phyloP scores from a whole-genome alignment of 2,329 filamentous ascomycete genomes.

The Botrytis hyacinthi region DNA sequence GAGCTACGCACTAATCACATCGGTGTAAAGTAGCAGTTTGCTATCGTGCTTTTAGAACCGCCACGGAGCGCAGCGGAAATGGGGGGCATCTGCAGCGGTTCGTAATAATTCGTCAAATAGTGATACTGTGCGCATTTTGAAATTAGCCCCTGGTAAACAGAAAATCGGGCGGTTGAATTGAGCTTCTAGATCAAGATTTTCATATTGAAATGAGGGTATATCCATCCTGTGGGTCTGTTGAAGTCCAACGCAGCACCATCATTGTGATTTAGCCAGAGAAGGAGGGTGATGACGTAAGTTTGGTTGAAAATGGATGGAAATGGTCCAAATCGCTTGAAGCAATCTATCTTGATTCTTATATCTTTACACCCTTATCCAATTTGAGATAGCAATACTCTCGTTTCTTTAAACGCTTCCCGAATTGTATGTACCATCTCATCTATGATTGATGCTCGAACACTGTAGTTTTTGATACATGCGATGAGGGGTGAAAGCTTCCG shows the following conservation, averaged over 20 bases:
- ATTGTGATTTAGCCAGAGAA: background rate
- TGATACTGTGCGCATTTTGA: background rate
- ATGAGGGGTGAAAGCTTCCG: background rate
- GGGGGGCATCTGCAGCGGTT: background rate
- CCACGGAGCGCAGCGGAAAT: background rate
- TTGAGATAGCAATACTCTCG: background rate
- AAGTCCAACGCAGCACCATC: background rate
- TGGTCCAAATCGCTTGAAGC: background rate
- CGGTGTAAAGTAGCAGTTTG: background rate
- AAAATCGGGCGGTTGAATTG: background rate
- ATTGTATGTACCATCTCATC: background rate
- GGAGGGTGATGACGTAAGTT: rapidly evolving
- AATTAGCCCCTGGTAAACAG: background rate
- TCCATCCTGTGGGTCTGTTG: rapidly evolving
- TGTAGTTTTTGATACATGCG: background rate
- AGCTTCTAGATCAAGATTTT: background rate
- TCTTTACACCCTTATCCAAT: rapidly evolving
- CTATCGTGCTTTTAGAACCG: background rate
- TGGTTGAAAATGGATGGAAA: background rate
- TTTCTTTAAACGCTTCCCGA: too few relatives aligned
- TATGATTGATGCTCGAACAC: background rate
- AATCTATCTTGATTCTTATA: background rate
- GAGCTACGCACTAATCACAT: background rate
- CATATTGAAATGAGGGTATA: background rate
- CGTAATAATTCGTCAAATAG: background rate